Base-by-base conservation (phyloP, 2,329 filamentous ascomycete genomes). In the Stachybotrys elegans region DNA sequence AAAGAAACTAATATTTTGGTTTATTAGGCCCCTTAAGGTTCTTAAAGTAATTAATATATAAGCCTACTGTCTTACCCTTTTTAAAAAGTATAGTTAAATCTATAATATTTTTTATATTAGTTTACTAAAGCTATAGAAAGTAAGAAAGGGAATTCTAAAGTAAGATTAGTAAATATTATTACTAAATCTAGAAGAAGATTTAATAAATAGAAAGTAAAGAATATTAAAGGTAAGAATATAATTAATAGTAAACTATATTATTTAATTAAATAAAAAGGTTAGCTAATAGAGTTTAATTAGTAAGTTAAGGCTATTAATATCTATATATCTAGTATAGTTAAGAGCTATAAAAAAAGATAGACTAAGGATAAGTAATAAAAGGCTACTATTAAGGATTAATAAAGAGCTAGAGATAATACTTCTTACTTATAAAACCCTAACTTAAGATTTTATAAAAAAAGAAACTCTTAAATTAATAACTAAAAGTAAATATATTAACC, bases 51-150 rank as follows among this genome's bases (percentile, higher is more conserved):
- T 22, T 12, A 41, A 19, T 14, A 17, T 4, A 16, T 22, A 27
- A 5, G 19, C 16, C 25, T 3, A 8, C 19, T 35, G 19, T 17
- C 31, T 35, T 9, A 16, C n/a, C n/a, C 7, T 35, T 35, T 35
- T 16, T 35, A 35, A 8, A 9, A 35, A 35, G 19, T 35, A 35
- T 35, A 35, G 7, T 7, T 35, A 35, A n/a, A 9, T 35, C 7
- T 35, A 35, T 35, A 35, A 35, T 35, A 35, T 35, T 16, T 35
- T 35, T 35, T 35, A 35, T 35, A 35, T 35, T 35, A 35, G n/a
- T 16, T 35, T 35, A 8, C 31, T 35, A 9, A 35, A 35, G 3
- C 22, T 29, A 27, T 25, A 41, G n/a, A 16, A n/a, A 35, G n/a
- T n/a, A n/a, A 35, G 14, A 35, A 16, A 16, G 8, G 8, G 7